A percentile compares a stretch with the other conserved stretches of the same genome.
Conservation (phyloP, 2,329 filamentous ascomycete species). For the Waltergamsia citrina region DNA sequence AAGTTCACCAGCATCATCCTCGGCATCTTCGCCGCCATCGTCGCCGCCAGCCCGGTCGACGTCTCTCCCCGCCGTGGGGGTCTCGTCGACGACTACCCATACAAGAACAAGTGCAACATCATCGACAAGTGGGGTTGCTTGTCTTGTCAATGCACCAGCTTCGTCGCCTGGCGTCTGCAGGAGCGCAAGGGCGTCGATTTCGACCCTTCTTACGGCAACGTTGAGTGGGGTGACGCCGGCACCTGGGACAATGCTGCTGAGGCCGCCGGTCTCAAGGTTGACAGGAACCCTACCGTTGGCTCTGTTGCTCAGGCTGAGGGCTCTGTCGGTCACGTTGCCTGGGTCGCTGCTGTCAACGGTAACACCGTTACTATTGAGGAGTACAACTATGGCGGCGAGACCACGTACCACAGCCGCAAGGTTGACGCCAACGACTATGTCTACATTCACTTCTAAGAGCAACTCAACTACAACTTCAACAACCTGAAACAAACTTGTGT, state of each 20-base stretch:
- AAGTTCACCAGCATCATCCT: too few relatives aligned
- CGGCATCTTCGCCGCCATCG: too few relatives aligned
- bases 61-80: too few relatives aligned
- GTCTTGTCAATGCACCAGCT: constrained; percentile 11
- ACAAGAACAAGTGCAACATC: constrained; percentile 8
- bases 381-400: constrained; percentile 8
- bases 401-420: constrained; percentile 7
- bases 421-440: constrained; percentile 8
- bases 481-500: too few relatives aligned
- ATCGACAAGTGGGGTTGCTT: constrained; percentile 9
- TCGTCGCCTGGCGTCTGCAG: constrained; percentile 12
- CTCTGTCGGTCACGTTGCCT: constrained; percentile 8
- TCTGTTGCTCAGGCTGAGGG: constrained; percentile 9
- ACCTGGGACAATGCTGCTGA: constrained; percentile 10
- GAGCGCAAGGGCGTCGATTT: constrained; percentile 10
- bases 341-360: constrained; percentile 8
- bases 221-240: constrained; percentile 10
- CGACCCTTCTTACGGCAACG: constrained; percentile 9
- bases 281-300: constrained; percentile 8
- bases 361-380: constrained; percentile 10
- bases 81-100: constrained; percentile 11
- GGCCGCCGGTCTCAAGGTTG: constrained; percentile 5
- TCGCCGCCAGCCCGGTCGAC: too few relatives aligned
- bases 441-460: constrained; percentile 12
- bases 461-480: too few relatives aligned